Percentiles rank a stretch among this genome's conserved stretches.
Conservation (phyloP, 1,284 basidiomycete species). For the Crucibulum cyathiforme region DNA sequence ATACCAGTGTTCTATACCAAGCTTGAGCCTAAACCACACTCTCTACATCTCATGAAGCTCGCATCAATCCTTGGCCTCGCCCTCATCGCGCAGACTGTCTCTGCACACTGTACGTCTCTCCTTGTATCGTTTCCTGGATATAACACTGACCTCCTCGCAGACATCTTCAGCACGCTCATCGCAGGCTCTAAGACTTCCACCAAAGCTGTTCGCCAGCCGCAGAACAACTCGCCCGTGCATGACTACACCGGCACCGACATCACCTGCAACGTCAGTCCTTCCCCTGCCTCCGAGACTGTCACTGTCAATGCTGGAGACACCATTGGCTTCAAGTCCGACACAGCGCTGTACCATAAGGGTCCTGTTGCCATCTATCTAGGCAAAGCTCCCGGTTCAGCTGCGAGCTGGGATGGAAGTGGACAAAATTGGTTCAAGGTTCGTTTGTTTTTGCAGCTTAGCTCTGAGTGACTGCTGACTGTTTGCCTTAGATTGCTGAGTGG, state of each 20-base stretch:
- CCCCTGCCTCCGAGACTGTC: constrained; percentile 32
- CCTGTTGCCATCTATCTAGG: constrained; percentile 42
- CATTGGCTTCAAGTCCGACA: constrained; percentile 34
- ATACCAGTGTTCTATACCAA: too few species aligned
- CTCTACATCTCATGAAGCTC: constrained; percentile 24
- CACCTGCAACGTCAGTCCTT: constrained; percentile 38
- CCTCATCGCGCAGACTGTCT: constrained; percentile 26
- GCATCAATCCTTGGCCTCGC: constrained; percentile 21
- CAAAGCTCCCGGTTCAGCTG: constrained; percentile 34
- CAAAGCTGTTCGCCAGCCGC: constrained; percentile 32
- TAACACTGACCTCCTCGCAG: constrained; percentile 9
- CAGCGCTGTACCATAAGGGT: constrained; percentile 40
- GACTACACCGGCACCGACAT: constrained; percentile 33
- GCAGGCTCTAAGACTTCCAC: constrained; percentile 20
- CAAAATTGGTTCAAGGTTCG: constrained; percentile 46
- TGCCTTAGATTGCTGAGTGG: background rate
- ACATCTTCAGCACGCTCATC: constrained; percentile 39
- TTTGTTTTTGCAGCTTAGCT: background rate
- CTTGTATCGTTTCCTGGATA: background rate
- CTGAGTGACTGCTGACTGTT: background rate
- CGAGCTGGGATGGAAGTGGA: constrained; percentile 46
- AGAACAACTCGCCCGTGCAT: constrained; percentile 42
- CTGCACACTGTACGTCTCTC: constrained; percentile 34
- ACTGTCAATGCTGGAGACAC: constrained; percentile 36
- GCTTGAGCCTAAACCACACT: too few species aligned